Percentiles rank a stretch among this genome's conserved stretches.
Conservation (phyloP, 75 land plant species). For the Isoetes taiwanensis region DNA sequence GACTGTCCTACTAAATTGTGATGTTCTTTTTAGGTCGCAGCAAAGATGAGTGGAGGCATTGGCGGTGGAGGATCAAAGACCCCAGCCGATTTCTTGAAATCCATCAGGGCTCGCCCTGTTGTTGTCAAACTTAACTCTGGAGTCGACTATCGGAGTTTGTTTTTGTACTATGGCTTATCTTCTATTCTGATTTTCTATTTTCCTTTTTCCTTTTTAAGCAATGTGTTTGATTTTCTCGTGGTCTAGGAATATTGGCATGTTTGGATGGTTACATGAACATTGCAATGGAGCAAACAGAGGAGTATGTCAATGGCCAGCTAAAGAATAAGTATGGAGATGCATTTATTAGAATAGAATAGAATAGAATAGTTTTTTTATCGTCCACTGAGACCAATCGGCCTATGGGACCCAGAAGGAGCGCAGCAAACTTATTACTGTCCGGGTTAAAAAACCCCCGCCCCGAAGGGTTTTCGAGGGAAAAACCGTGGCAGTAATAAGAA, state of each 20-base stretch:
- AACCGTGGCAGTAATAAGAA: no score
- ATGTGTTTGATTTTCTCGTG: no score
- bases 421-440: no score
- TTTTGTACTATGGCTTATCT: background rate
- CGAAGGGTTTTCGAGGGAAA: no score
- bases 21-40: no score
- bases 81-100: background rate
- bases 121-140: constrained; percentile 5
- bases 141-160: background rate
- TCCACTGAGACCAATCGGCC: no score
- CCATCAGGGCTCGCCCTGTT: constrained; percentile 1
- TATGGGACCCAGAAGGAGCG: no score
- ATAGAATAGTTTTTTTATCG: no score
- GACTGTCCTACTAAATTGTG: no score
- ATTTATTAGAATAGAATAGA: background rate
- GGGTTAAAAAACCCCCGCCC: no score
- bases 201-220: background rate
- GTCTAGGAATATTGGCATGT: background rate
- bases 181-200: background rate
- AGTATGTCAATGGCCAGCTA: constrained; percentile 7
- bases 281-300: constrained; percentile 8
- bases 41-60: constrained; percentile 21
- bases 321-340: constrained; percentile 9
- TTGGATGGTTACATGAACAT: constrained; percentile 6
- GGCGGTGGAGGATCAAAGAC: constrained; percentile 31